Percentiles rank a stretch among this genome's conserved stretches.
Conservation (phyloP, 2,329 filamentous ascomycete species). For the Colletotrichum viniferum region DNA sequence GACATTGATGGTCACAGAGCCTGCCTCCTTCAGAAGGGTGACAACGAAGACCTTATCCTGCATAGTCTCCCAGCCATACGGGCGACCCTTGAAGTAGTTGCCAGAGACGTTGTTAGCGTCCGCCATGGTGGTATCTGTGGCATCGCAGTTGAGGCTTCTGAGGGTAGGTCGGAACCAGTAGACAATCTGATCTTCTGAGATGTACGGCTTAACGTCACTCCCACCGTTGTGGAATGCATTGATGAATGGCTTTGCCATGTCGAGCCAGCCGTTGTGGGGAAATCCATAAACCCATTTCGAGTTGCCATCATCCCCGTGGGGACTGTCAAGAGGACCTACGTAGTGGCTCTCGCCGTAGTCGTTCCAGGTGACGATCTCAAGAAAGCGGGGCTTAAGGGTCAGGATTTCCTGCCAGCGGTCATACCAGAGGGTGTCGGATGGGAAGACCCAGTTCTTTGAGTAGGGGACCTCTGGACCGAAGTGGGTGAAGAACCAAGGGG, state of each 20-base stretch:
- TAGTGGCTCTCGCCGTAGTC: slow-evolving; percentile 63
- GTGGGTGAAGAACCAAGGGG: slow-evolving; percentile 53
- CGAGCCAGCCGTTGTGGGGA: slow-evolving; percentile 56
- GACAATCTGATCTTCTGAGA: slow-evolving; percentile 53
- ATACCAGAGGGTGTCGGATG: slow-evolving; percentile 62
- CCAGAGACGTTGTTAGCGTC: slow-evolving; percentile 47
- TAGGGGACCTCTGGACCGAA: slow-evolving; percentile 48
- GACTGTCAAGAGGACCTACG: slow-evolving; percentile 50
- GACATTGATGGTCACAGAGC: slow-evolving; percentile 47
- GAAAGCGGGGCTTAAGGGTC: slow-evolving; percentile 47
- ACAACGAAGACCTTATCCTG: slow-evolving; percentile 56
- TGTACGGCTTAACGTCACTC: slow-evolving; percentile 41
- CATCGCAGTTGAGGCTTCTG: slow-evolving; percentile 49
- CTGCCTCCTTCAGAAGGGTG: slow-evolving; percentile 50
- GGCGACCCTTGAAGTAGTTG: slow-evolving; percentile 57
- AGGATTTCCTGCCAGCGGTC: slow-evolving; percentile 59
- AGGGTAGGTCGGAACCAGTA: slow-evolving; percentile 62
- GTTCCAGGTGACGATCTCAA: slow-evolving; percentile 50
- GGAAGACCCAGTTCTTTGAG: slow-evolving; percentile 62
- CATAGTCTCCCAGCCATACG: slow-evolving; percentile 54
- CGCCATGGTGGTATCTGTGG: slow-evolving; percentile 54
- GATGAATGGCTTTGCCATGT: slow-evolving; percentile 58
- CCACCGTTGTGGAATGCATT: slow-evolving; percentile 54
- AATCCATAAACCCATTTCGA: slow-evolving; percentile 52
- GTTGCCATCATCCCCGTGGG: slow-evolving; percentile 44